phyloP scores from a whole-genome alignment of 1,284 basidiomycete species.

The Hymenochaete sp. region DNA sequence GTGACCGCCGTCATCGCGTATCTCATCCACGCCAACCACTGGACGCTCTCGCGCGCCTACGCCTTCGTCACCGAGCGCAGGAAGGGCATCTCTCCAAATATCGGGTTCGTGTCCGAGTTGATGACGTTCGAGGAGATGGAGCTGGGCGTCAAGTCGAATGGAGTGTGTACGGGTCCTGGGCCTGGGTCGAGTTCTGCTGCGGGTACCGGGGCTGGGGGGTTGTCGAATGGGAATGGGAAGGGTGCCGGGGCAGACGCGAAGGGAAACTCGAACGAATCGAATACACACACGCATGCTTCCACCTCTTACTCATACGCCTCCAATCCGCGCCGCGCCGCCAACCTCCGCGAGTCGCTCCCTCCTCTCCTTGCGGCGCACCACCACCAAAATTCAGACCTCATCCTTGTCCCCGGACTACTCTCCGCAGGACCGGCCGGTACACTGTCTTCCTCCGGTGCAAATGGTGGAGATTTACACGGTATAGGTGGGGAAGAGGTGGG shows the following conservation, averaged over 20 bases:
- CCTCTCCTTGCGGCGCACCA: slow-evolving; percentile 42
- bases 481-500: slow-evolving; percentile 28
- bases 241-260: neutral
- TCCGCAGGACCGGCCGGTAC: slow-evolving; percentile 19
- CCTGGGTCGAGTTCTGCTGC: slow-evolving; percentile 28
- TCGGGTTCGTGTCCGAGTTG: slow-evolving; percentile 93
- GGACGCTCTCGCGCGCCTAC: slow-evolving; percentile 88
- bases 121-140: slow-evolving; percentile 94
- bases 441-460: neutral
- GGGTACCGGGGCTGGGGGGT: slow-evolving; percentile 22
- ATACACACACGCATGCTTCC: slow-evolving; percentile 16
- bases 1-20: slow-evolving; percentile 98
- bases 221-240: neutral
- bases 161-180: slow-evolving; percentile 43
- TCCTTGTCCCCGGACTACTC: slow-evolving; percentile 16
- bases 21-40: slow-evolving; percentile 93
- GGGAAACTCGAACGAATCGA: neutral
- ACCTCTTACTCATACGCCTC: slow-evolving; percentile 23
- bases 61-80: slow-evolving; percentile 84
- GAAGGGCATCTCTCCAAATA: slow-evolving; percentile 93
- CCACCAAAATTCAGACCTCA: slow-evolving; percentile 25
- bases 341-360: slow-evolving; percentile 70
- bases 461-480: neutral
- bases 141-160: slow-evolving; percentile 73
- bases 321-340: slow-evolving; percentile 44